Evolutionary conservation across 83 land plant genomes (phyloP), one percentile per base, ranked within the genome.

Genomic region (Thuja plicata): DNA sequence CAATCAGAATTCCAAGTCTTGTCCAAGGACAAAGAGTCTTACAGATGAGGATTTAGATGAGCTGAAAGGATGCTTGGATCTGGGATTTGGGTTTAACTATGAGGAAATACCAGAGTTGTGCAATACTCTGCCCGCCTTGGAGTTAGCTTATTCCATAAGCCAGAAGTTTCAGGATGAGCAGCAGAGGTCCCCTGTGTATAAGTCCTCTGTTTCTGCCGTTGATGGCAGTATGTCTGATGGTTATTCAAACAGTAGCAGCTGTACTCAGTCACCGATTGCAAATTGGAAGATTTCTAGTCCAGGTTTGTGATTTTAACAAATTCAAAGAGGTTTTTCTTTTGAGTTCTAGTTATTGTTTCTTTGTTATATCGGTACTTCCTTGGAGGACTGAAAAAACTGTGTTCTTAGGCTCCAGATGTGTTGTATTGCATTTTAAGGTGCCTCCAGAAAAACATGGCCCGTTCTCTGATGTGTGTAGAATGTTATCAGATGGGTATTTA

Each of bases 1-100:
- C 17, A 81, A 38, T 6, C 45, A 17, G 45, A 41, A 41, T 37
- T 38, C 45, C 9, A 30, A 86, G 32, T 32, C 24, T 30, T 86
- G 52, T 86, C 34, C 66, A 19, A 86, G 87, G 38, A 43, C 87
- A 1, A 86, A 86, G 70, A 86, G 87, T 46, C 87, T 86, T 55
- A 86, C 87, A 35, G 87, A 86, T 32, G 87, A 50, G 92, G 94
- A 91, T 78, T 19, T 91, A 84, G 94, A 91, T 15, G 94, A 93
- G 89, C 84, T 93, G 84, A 93, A 92, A 87, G 94, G 93, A 30
- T 93, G 92, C 50, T 66, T 77, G 15, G 94, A 93, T 70, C 91
- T 93, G 16, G 94, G 94, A 40, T 89, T 93, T 84, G 94, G 88
- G 54, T 60, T 93, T 88, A 91, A 91, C 34, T 81, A 87, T 21